Base-by-base conservation (phyloP, 2,329 filamentous ascomycete species). In the Penicillium fuscoglaucum region DNA sequence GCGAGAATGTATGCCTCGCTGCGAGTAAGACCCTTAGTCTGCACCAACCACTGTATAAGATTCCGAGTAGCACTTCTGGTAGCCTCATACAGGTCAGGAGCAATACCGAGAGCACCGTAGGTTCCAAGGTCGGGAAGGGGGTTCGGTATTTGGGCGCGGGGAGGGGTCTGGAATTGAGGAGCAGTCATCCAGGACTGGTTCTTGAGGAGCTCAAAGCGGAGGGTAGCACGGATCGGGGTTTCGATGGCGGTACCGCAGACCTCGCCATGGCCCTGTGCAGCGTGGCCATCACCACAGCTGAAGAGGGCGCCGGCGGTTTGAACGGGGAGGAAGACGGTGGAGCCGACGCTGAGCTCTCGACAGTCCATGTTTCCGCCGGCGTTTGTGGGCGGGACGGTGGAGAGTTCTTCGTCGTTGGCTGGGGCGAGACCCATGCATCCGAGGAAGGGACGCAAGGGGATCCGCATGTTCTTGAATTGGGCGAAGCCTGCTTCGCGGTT, bases 181-280 rank as follows among this genome's bases (percentile, higher is more conserved):
- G 77, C 76, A 29, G 73, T 74, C 29, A 83, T 71, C 76, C 77
- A 82, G 13, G 72, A 65, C 62, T 76, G 80, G 50, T 74, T 72
- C 66, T 81, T 82, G 56, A 79, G 73, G 7, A 83, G 70, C 3
- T 77, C 79, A 37, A 84, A 74, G n/a, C 78, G 75, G 35, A 84
- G 63, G 0, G 76, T 77, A 0, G 81, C 82, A 57, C 72, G 76
- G 71, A 83, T 79, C 1, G 80, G 76, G 28, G 81, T 83, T 72
- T 84, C 82, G 62, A 84, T 82, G 7, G 82, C 82, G n/a, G 80
- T 82, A 6, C 82, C 81, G 61, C 81, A 83, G 24, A 84, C 79
- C 62, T 84, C 82, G 4, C 82, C 82, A 59, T 83, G 80, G 3
- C 82, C 82, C 64, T 84, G 82, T 0, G 80, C 81, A 3, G 80